phyloP scores from a whole-genome alignment of 805 yeast species.

The Barnettozyma populi region DNA sequence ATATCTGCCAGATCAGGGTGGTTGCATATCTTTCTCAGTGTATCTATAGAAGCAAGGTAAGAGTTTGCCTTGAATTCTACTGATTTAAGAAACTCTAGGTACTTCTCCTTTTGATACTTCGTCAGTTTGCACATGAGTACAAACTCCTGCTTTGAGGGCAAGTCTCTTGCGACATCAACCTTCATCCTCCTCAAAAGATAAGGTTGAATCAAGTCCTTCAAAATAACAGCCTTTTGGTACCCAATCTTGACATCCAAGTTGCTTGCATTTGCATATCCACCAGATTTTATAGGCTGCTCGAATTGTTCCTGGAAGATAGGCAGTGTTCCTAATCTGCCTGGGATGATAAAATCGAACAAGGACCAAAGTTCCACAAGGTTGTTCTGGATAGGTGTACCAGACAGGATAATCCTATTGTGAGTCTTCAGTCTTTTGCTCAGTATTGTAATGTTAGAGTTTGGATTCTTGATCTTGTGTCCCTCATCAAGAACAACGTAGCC shows the following conservation, averaged over 20 bases:
- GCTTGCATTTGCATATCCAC: conserved; percentile 98
- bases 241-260: conserved; percentile 96
- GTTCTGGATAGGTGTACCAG: conserved; percentile 97
- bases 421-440: conserved; percentile 82
- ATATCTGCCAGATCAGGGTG: conserved; percentile 82
- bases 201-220: conserved; percentile 85
- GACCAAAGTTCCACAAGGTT: conserved; percentile 92
- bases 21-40: conserved; percentile 86
- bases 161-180: conserved; percentile 89
- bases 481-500: conserved; percentile 90
- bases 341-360: conserved; percentile 88
- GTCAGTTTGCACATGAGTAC: conserved; percentile 90
- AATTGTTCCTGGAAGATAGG: conserved; percentile 94
- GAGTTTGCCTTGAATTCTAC: conserved; percentile 70
- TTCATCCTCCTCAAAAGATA: conserved; percentile 83
- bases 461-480: conserved; percentile 95
- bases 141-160: conserved; percentile 91
- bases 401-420: conserved; percentile 76
- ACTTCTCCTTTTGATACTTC: conserved; percentile 63
- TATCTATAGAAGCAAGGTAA: conserved; percentile 87
- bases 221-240: conserved; percentile 88
- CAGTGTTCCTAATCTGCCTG: conserved; percentile 89
- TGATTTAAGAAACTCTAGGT: conserved; percentile 68
- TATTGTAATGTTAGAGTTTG: conserved; percentile 82
- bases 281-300: conserved; percentile 86